These are phyloP conservation scores for Pythium pyrilobum DNA, from an alignment of 352 stramenopile species.

Conservation along the genomic window DNA sequence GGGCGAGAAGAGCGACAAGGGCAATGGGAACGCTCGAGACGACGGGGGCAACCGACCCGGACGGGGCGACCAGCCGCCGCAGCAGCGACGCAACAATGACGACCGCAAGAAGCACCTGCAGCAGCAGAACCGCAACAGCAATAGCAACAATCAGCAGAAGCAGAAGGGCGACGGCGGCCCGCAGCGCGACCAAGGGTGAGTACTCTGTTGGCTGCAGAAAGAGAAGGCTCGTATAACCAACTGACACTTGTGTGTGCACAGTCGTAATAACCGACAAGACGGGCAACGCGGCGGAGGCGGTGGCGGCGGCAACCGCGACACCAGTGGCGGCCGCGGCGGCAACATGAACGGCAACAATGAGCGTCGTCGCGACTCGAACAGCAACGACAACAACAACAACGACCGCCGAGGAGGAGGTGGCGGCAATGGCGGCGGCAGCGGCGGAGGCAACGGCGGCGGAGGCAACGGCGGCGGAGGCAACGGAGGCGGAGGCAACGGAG, in stretches of 20 bases:
- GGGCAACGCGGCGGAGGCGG: slow-evolving; percentile 2
- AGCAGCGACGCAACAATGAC: slow-evolving; percentile 29
- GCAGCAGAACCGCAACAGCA: slow-evolving; percentile 10
- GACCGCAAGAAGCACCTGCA: slow-evolving; percentile 47
- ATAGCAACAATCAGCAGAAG: slow-evolving; percentile 15
- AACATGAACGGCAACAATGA: slow-evolving; percentile 18
- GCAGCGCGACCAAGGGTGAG: slow-evolving; percentile 57
- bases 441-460: slow-evolving; percentile 19
- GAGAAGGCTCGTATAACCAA: neutral
- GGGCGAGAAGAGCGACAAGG: too few relatives aligned
- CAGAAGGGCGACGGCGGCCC: slow-evolving; percentile 30
- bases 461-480: neutral
- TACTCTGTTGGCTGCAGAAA: neutral
- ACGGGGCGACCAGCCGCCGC: slow-evolving; percentile 3
- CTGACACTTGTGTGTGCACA: neutral
- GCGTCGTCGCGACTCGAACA: slow-evolving; percentile 15
- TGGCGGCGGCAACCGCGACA: slow-evolving; percentile 5
- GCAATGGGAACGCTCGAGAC: slow-evolving; percentile 13
- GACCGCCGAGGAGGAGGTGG: slow-evolving; percentile 3
- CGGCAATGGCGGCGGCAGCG: neutral
- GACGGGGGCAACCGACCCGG: slow-evolving; percentile 2
- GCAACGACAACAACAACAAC: slow-evolving; percentile 5
- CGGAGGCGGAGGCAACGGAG: neutral
- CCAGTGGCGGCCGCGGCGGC: neutral
- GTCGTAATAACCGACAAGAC: slow-evolving; percentile 38